A percentile compares a stretch with the other conserved stretches of the same genome.
phyloP scores from a whole-genome alignment of 2,329 filamentous ascomycete species.

The Penicillium griseofulvum region DNA sequence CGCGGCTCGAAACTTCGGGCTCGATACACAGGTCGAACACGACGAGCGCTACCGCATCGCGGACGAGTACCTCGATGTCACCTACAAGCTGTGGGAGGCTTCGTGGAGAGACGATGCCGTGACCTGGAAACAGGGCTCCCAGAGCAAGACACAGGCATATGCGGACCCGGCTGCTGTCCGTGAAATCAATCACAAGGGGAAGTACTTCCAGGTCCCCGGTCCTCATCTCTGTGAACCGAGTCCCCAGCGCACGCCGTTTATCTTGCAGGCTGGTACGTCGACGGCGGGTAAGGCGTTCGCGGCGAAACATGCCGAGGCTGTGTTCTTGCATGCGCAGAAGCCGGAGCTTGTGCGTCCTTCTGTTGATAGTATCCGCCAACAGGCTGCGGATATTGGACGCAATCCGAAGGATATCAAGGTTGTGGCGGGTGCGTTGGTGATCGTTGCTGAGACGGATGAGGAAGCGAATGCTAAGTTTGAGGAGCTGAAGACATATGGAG shows the following conservation, averaged over 20 bases:
- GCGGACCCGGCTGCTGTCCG: constrained; percentile 36
- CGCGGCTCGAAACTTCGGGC: constrained; percentile 49
- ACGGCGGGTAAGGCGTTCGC: constrained; percentile 48
- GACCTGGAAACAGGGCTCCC: constrained; percentile 18
- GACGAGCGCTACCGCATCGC: constrained; percentile 51
- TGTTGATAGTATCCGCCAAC: constrained; percentile 43
- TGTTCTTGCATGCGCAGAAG: constrained; percentile 48
- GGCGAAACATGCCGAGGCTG: constrained; percentile 46
- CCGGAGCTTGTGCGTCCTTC: constrained; percentile 43
- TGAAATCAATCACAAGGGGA: constrained; percentile 40
- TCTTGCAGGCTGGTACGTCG: constrained; percentile 50
- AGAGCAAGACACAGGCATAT: constrained; percentile 24
- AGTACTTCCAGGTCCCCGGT: constrained; percentile 45
- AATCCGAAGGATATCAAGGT: constrained; percentile 44
- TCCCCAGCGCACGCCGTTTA: constrained; percentile 48
- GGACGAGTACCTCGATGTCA: constrained; percentile 49
- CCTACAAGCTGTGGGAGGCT: constrained; percentile 53
- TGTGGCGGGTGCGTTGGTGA: constrained; percentile 44
- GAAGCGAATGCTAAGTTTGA: constrained; percentile 45
- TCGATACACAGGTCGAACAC: constrained; percentile 48
- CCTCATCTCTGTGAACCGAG: constrained; percentile 48
- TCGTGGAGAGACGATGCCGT: constrained; percentile 50
- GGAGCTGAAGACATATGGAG: constrained; percentile 44
- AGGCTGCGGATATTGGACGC: constrained; percentile 41
- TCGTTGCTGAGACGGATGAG: constrained; percentile 47